Evolutionary conservation across 768 basidiomycete species (phyloP).

Genomic region (Wakefieldia striispora): DNA sequence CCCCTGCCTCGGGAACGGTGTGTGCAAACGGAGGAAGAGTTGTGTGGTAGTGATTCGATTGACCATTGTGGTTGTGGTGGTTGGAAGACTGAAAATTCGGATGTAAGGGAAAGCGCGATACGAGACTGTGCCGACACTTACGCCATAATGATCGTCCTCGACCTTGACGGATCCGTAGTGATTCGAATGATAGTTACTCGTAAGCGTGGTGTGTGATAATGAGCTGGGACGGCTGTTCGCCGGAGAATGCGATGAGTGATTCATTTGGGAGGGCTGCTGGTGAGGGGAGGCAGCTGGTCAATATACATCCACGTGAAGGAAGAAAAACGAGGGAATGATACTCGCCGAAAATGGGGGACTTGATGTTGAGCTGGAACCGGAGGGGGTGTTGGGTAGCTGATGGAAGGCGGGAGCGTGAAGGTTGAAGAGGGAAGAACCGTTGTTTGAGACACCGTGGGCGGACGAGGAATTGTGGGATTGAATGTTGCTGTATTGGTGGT

Average conservation of each 20-base stretch:
- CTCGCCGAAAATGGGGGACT: constrained; percentile 89
- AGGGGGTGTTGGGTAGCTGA: constrained; percentile 66
- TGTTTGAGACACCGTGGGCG: constrained; percentile 36
- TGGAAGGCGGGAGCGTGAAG: constrained; percentile 58
- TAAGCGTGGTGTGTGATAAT: constrained; percentile 38
- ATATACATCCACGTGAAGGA: constrained; percentile 41
- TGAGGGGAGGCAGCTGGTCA: constrained; percentile 45
- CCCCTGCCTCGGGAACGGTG: constrained; percentile 35
- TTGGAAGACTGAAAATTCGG: constrained; percentile 27
- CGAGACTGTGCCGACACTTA: constrained; percentile 30
- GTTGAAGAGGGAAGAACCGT: constrained; percentile 46
- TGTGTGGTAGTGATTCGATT: constrained; percentile 40
- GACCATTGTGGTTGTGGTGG: constrained; percentile 32
- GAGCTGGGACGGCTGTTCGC: constrained; percentile 46
- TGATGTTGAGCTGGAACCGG: constrained; percentile 69
- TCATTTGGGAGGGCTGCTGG: constrained; percentile 68
- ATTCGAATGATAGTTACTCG: constrained; percentile 42
- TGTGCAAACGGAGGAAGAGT: constrained; percentile 50
- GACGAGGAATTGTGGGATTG: constrained; percentile 41
- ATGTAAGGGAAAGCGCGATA: constrained; percentile 3
- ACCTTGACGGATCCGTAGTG: constrained; percentile 61
- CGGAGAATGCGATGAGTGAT: constrained; percentile 51
- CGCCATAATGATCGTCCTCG: constrained; percentile 62
- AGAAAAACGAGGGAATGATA: constrained; percentile 45
- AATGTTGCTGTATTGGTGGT: constrained; percentile 49